Conservation (phyloP, 2,329 filamentous ascomycete species). For the Coniochaeta ligniaria region DNA sequence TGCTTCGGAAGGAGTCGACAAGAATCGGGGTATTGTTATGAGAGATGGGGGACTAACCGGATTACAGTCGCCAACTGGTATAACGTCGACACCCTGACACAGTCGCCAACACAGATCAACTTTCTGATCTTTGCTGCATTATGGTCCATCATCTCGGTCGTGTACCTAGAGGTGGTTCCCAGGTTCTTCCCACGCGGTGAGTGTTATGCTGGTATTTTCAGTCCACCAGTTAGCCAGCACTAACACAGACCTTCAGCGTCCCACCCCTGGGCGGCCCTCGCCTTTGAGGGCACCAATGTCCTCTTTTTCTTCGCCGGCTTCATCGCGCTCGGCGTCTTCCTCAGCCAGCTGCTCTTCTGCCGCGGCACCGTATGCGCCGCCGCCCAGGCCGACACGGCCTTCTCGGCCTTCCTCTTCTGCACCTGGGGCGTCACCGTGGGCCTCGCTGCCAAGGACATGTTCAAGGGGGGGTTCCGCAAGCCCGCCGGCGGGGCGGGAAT, state of each 20-base stretch:
- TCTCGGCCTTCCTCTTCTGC: slow-evolving; percentile 45
- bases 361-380: slow-evolving; percentile 48
- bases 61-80: slow-evolving; percentile 53
- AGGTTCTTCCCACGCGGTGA: slow-evolving; percentile 35
- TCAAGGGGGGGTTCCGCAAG: slow-evolving; percentile 31
- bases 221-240: not conserved
- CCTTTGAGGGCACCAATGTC: slow-evolving; percentile 42
- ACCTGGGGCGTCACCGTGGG: slow-evolving; percentile 44
- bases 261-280: slow-evolving; percentile 40
- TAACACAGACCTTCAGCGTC: slow-evolving; percentile 22
- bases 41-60: slow-evolving; percentile 10
- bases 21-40: not conserved
- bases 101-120: slow-evolving; percentile 49
- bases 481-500: slow-evolving; percentile 4
- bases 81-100: slow-evolving; percentile 43
- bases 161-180: slow-evolving; percentile 44
- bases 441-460: slow-evolving; percentile 37
- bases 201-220: slow-evolving; percentile 4
- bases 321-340: slow-evolving; percentile 49
- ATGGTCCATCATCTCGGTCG: slow-evolving; percentile 46
- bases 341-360: slow-evolving; percentile 49
- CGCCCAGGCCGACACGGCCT: slow-evolving; percentile 45
- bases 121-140: slow-evolving; percentile 49
- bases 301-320: slow-evolving; percentile 55
- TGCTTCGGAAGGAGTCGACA: not conserved